Percentiles rank a stretch among this genome's conserved stretches.
These are phyloP conservation scores for Pseudocercospora eumusae DNA, from an alignment of 2,329 filamentous ascomycete genomes.

Conservation along the genomic window DNA sequence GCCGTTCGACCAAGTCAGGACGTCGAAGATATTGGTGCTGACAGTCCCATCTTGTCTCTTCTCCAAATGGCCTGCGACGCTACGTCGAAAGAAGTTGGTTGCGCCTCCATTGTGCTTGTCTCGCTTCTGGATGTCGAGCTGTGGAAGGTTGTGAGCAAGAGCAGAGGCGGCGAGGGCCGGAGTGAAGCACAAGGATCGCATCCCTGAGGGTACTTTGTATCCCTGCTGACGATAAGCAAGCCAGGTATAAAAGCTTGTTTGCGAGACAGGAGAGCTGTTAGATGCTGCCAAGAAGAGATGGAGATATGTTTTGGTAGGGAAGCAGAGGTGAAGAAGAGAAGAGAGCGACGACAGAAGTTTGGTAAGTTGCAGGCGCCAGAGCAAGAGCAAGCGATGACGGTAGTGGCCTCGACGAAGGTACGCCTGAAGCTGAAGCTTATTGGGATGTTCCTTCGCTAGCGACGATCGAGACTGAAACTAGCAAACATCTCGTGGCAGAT, in stretches of 20 bases:
- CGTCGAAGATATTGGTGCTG: conserved; percentile 36
- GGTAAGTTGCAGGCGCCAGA: conserved; percentile 1
- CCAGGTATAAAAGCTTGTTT: neutral
- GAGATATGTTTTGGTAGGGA: neutral
- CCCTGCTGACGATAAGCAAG: conserved; percentile 2
- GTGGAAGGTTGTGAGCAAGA: conserved; percentile 28
- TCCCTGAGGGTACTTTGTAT: conserved; percentile 4
- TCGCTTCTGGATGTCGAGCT: conserved; percentile 33
- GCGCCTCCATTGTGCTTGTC: conserved; percentile 29
- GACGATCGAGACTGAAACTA: neutral
- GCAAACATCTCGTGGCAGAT: neutral
- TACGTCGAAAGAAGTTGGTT: conserved; percentile 21
- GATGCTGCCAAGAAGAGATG: neutral
- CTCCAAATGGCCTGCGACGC: conserved; percentile 13
- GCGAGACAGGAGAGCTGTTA: neutral
- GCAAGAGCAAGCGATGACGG: conserved; percentile 3
- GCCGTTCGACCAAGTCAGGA: conserved; percentile 36
- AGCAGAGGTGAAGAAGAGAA: neutral
- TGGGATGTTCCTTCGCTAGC: neutral
- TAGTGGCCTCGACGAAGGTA: neutral
- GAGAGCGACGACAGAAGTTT: neutral
- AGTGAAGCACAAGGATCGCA: conserved; percentile 21
- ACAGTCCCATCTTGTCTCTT: conserved; percentile 28
- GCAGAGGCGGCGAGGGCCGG: conserved; percentile 26
- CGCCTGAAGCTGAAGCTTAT: conserved; percentile 7